Base-by-base conservation (phyloP, 2,329 filamentous ascomycete genomes). In the Tympanopsis confertula region DNA sequence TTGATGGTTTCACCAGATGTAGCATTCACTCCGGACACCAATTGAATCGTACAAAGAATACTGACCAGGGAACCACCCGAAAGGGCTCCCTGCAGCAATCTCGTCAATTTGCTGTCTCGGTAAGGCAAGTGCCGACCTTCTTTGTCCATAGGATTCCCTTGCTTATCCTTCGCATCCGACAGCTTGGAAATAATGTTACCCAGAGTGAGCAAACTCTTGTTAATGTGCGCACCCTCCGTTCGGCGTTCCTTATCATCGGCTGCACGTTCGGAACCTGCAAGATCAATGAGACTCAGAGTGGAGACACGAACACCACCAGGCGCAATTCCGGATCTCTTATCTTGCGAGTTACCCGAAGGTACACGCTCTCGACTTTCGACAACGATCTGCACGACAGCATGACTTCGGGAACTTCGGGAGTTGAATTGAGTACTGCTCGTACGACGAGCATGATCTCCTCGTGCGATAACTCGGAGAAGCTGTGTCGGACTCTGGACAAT, bases 401-500 rank as follows among this genome's bases (percentile, higher is more conserved):
- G 91, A 73, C 87, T 95, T 62, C 91, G 86, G 36, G 91, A 98
- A 65, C 89, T 96, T 49, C 89, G 79, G 15, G 88, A 76, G 54
- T 98, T 98, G 70, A 93, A 98, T 52, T 98, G 91, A 0, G 91
- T 98, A 56, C 88, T 94, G 41, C 86, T 86, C 2, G 87, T 93
- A 50, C 88, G 73, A 50, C 91, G 75, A 18, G 88, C 86, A 54
- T 93, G 79, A 55, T 98, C 91, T 51, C 91, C 91, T 39, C 89
- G 76, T 26, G 91, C 88, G 56, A 98, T 98, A 19, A 98, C 91
- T 47, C 91, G 78, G 32, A 98, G 66, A 19, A 98, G 71, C 56
- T 98, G 91, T 0, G 91, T 96, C 2, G 91, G 91, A 48, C 88
- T 95, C 59, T 98, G 91, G 20, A 98, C 91, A 49, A 98, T 98